Evolutionary conservation across 1,284 basidiomycete species (phyloP), one percentile per base, ranked within the genome.

Genomic region (Neonothopanus nambi): DNA sequence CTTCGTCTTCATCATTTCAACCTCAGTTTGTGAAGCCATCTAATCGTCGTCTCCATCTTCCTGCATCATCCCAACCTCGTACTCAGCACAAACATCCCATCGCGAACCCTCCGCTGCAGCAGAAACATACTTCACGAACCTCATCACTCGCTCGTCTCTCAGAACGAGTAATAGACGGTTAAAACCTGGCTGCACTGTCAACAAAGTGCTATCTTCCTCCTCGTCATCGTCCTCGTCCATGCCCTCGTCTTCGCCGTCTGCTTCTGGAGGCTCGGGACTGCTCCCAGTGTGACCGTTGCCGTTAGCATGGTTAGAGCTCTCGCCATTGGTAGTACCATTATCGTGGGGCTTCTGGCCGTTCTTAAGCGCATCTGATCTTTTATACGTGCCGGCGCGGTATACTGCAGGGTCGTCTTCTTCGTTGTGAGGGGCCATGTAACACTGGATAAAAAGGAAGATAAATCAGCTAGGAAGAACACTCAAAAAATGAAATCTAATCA

Each of bases 401-500:
- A 97, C 90, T 2, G 94, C 93, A 4, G 95, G 95, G 68, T 96
- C 94, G 61, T 95, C 93, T 60, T 91, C 91, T 65, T 92, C 93
- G 60, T 95, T 89, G 57, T 95, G 93, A 28, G 92, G 89, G 2
- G 94, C 89, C 85, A 97, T 93, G 70, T 97, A 98, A 68, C 93
- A 96, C 85, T 91, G 56, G 5, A 52, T 35, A 17, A 18, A 20
- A 26, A 17, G n/a, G 36, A 21, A 35, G n/a, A n/a, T n/a, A n/a
- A n/a, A n/a, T n/a, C n/a, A n/a, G n/a, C n/a, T n/a, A n/a, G n/a
- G n/a, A n/a, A n/a, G n/a, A n/a, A n/a, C n/a, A n/a, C n/a, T n/a
- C n/a, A 23, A 54, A 26, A 33, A 60, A n/a, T 24, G 46, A 40
- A 55, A 45, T 51, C 23, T 57, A 33, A 41, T 48, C 17, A 48